Percentiles rank a stretch among this genome's conserved stretches.
phyloP scores from a whole-genome alignment of 768 basidiomycete genomes.

The Russula olivacea region DNA sequence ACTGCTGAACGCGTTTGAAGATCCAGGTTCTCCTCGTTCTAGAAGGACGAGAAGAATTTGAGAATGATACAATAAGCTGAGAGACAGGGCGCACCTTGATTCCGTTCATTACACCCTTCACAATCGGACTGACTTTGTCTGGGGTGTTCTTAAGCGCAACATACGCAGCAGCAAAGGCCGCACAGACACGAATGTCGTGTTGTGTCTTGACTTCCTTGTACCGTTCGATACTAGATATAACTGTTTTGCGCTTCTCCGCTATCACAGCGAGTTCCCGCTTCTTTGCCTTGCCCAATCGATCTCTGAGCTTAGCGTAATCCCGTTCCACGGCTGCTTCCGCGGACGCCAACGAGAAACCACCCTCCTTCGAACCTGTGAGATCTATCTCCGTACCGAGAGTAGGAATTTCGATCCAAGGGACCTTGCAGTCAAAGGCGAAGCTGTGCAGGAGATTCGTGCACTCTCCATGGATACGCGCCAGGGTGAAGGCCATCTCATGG shows the following conservation, averaged over 20 bases:
- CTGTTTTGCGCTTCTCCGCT: constrained; percentile 65
- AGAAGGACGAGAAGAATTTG: not conserved
- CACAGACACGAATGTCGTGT: constrained; percentile 81
- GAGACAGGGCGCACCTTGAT: constrained; percentile 63
- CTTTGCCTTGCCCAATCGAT: constrained; percentile 67
- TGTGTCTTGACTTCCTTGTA: constrained; percentile 79
- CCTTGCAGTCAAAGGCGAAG: constrained; percentile 82
- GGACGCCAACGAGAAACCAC: constrained; percentile 72
- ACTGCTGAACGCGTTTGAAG: constrained; percentile 84
- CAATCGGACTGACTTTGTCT: constrained; percentile 91
- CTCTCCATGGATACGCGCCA: constrained; percentile 74
- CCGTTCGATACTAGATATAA: constrained; percentile 66
- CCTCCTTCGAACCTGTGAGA: constrained; percentile 55
- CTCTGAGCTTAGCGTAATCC: constrained; percentile 71
- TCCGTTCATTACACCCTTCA: constrained; percentile 95
- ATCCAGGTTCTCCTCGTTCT: constrained; percentile 86
- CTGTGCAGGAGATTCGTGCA: constrained; percentile 75
- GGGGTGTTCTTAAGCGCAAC: constrained; percentile 83
- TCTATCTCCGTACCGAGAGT: constrained; percentile 72
- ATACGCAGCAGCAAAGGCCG: constrained; percentile 86
- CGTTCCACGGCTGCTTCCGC: constrained; percentile 64
- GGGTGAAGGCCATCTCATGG: constrained; percentile 82
- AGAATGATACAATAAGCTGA: not conserved
- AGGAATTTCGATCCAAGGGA: constrained; percentile 75
- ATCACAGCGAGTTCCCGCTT: constrained; percentile 71